These are phyloP conservation scores for Deinandra increscens DNA, from an alignment of 129 eudicot species.

Conservation along the genomic window DNA sequence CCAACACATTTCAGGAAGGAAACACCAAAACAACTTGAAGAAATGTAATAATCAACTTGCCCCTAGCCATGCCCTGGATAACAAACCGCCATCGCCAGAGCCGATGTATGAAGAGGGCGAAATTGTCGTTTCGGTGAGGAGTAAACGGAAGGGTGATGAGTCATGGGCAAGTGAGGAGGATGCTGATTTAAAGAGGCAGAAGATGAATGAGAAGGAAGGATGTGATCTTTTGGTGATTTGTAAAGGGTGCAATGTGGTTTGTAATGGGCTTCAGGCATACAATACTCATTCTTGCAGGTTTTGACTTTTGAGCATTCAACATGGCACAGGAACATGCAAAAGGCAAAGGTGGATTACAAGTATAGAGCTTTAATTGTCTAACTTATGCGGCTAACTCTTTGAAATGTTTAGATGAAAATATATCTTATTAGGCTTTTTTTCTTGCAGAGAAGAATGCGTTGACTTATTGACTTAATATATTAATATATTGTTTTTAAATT, in stretches of 20 bases:
- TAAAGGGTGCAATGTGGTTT: conserved; percentile 38
- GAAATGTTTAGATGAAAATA: too few relatives aligned
- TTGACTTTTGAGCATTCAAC: conserved; percentile 33
- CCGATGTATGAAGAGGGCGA: conserved; percentile 13
- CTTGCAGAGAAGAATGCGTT: too few relatives aligned
- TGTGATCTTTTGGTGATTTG: conserved; percentile 23
- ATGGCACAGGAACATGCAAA: conserved; percentile 24
- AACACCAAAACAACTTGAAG: conserved; percentile 18
- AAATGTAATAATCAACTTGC: not conserved
- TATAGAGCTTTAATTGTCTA: not conserved
- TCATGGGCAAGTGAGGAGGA: conserved; percentile 14
- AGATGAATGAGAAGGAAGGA: conserved; percentile 19
- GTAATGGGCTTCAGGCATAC: conserved; percentile 27
- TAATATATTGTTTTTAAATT: too few relatives aligned
- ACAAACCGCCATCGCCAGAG: not conserved
- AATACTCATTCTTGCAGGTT: conserved; percentile 26
- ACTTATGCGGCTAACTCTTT: too few relatives aligned
- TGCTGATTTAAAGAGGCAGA: conserved; percentile 36
- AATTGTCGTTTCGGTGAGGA: not conserved
- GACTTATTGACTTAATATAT: too few relatives aligned
- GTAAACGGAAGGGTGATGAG: conserved; percentile 17
- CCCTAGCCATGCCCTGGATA: not conserved
- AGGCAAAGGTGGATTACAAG: conserved; percentile 1
- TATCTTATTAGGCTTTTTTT: too few relatives aligned
- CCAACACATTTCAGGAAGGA: conserved; percentile 22